Base-by-base conservation (phyloP, 2,329 filamentous ascomycete genomes). In the Cladosporium sp. region DNA sequence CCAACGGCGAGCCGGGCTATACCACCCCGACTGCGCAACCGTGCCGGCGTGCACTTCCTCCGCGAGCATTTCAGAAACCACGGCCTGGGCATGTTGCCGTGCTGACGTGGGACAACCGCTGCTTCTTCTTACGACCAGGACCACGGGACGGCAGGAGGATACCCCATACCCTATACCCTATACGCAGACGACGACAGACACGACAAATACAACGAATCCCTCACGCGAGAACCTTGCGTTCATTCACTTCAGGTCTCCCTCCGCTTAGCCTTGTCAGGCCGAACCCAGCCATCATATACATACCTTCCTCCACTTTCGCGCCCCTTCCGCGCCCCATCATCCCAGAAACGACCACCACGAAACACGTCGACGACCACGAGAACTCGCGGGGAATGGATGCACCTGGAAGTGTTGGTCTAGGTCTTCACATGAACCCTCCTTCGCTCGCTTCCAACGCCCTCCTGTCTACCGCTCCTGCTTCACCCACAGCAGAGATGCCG, bases 401-500 rank as follows among this genome's bases (percentile, higher is more conserved):
- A 38, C 39, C 39, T 27, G 43, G 39, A 43, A 38, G 19, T 19
- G 39, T 40, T 41, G 55, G 55, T 36, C 51, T 53, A 29, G 55
- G 51, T 29, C 51, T 57, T 9, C 30, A 50, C 15, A 46, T 39
- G 38, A 49, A 43, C 6, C 4, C 40, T 15, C 42, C 38, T 19
- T 11, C 47, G 7, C 22, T 54, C 42, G 43, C 47, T 25, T 51
- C 57, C 15, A 56, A 62, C 47, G 53, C 53, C 38, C 51, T 59
- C 13, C 57, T 65, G 40, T 65, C 63, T 22, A 65, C 64, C 32
- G 64, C 64, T 22, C 63, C 62, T 12, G 58, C 60, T 18, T 64
- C 62, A 9, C 62, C 64, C 38, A 59, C 57, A 46, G 62, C 60
- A 38, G 58, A 58, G 18, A 48, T 49, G 39, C 32, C 50, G 32